Evolutionary conservation across 2,329 filamentous ascomycete genomes (phyloP), one percentile per base, ranked within the genome.

Genomic region (Mollisia scopiformis): DNA sequence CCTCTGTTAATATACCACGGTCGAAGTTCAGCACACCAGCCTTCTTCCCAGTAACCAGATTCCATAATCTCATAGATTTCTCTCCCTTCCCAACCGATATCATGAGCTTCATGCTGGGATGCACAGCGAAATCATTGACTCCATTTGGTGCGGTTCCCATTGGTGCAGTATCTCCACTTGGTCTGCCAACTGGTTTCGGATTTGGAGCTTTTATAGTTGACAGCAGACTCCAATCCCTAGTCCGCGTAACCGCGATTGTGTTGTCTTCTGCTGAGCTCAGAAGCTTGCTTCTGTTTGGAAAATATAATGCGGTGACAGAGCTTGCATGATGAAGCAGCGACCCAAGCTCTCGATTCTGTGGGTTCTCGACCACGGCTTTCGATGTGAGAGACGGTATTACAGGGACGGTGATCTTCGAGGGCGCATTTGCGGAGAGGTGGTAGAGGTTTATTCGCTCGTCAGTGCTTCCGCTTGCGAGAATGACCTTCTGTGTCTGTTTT

Each of bases 361-460:
- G 83, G 75, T 96, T 96, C 77, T 97, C 91, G 56, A 89, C 83
- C 65, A 95, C 89, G 65, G 90, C 87, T 61, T 88, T 88, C 62
- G 87, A 86, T 43, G 88, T 84, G 55, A 96, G 80, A 13, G 85
- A 84, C 27, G 90, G 88, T 53, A 93, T 80, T 2, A 84, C 77
- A 2, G 82, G 79, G 53, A 85, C 84, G 64, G 82, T 80, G 64
- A 82, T 79, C 73, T 79, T 86, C 66, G 77, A 83, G 61, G 84
- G 87, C 57, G 86, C 86, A 68, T 87, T 86, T 27, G 83, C 87
- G 13, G 93, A 96, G 58, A 99, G 81, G 62, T 88, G 92, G 82
- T 97, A 99, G 57, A 99, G 84, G 74, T 99, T 97, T 79, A 99
- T 91, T 64, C 92, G 88, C 78, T 97, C 93, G 76, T 99, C 95